Conservation (phyloP, 2,329 filamentous ascomycete genomes). For the Fusarium bulbicola region DNA sequence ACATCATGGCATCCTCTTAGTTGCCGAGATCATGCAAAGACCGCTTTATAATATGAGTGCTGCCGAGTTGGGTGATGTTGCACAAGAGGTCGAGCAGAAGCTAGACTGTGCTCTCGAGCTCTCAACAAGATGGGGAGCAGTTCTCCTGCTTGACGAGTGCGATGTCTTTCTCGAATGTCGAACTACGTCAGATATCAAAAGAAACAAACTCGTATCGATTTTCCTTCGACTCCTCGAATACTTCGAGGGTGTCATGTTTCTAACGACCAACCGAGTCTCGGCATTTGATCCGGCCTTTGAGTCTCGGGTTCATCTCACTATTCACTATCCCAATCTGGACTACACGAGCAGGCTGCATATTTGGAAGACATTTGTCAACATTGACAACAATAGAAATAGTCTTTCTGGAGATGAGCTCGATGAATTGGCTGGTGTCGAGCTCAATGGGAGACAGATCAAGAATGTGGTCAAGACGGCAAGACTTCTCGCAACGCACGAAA, state of each 20-base stretch:
- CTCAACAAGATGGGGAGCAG: conserved; percentile 16
- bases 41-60: conserved; percentile 13
- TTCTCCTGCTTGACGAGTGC: conserved; percentile 9
- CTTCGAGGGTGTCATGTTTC: conserved; percentile 19
- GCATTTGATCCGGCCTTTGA: conserved; percentile 15
- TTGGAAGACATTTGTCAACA: conserved; percentile 2
- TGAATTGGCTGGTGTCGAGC: background rate
- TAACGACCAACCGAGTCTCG: conserved; percentile 5
- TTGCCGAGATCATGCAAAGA: conserved; percentile 16
- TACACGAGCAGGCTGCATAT: background rate
- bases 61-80: conserved; percentile 1
- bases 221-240: conserved; percentile 11
- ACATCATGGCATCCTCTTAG: background rate
- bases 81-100: background rate
- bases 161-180: conserved; percentile 12
- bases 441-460: conserved; percentile 24
- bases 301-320: conserved; percentile 10
- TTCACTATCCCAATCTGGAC: conserved; percentile 4
- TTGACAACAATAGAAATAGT: fast-evolving
- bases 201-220: conserved; percentile 16
- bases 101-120: conserved; percentile 9
- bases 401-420: background rate
- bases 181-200: background rate
- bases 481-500: background rate
- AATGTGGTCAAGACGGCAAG: conserved; percentile 18